Conservation (phyloP, 108 stramenopile genomes). For the Nitzschia putrida region DNA sequence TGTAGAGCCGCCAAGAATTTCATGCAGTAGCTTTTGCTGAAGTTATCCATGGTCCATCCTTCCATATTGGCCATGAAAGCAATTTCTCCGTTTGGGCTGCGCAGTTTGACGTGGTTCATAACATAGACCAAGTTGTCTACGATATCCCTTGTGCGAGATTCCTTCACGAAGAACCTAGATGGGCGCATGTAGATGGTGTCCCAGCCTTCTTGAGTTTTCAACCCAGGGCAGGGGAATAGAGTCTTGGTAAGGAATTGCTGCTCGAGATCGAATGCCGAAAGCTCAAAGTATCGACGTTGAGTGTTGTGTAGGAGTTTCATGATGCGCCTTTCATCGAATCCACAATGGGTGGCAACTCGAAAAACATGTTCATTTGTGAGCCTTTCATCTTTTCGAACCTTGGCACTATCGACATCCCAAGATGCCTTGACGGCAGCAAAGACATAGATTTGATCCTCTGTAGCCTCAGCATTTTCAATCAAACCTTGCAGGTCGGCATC, state of each 20-base stretch:
- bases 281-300: conserved; percentile 6
- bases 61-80: conserved; percentile 57
- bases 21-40: conserved; percentile 39
- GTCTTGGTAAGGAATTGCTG: conserved; percentile 33
- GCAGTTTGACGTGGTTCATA: conserved; percentile 36
- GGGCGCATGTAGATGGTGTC: conserved; percentile 56
- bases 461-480: not conserved
- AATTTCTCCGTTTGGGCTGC: conserved; percentile 43
- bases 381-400: not conserved
- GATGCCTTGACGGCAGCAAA: conserved; percentile 3
- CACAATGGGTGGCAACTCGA: not conserved
- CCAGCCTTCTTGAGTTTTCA: conserved; percentile 40
- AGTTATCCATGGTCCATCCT: conserved; percentile 53
- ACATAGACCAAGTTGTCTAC: conserved; percentile 54
- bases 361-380: conserved; percentile 5
- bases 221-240: conserved; percentile 52
- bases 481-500: not conserved
- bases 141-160: conserved; percentile 40
- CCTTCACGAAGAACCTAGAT: conserved; percentile 49
- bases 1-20: conserved; percentile 57
- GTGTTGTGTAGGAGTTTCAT: not conserved
- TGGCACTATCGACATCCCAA: not conserved
- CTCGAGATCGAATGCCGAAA: conserved; percentile 8
- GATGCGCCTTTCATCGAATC: not conserved
- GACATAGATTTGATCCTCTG: not conserved